Evolutionary conservation across 495 filamentous ascomycete genomes (phyloP).

Genomic region (Podospora appendiculata): DNA sequence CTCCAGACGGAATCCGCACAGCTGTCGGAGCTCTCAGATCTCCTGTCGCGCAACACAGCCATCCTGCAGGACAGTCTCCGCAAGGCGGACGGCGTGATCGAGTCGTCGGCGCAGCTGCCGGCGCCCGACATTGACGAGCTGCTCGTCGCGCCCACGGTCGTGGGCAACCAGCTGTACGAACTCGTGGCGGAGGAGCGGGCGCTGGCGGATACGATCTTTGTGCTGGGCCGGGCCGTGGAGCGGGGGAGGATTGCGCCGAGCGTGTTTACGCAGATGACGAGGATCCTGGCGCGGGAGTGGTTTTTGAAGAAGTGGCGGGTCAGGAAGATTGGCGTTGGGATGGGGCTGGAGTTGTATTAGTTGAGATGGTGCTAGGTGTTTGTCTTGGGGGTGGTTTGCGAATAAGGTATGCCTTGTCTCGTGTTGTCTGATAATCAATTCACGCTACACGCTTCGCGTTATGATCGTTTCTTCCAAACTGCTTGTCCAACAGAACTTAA

Average conservation of each 20-base stretch:
- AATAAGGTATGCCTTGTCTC: too few species aligned
- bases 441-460: too few species aligned
- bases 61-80: conserved; percentile 69
- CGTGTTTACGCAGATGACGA: conserved; percentile 76
- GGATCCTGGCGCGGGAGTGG: conserved; percentile 77
- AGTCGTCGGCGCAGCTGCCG: conserved; percentile 46
- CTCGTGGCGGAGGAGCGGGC: conserved; percentile 79
- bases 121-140: conserved; percentile 69
- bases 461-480: too few species aligned
- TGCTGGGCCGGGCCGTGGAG: conserved; percentile 75
- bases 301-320: conserved; percentile 85
- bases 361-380: too few species aligned
- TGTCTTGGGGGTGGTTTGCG: too few species aligned
- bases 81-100: conserved; percentile 73
- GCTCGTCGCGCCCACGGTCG: conserved; percentile 87
- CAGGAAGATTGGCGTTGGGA: conserved; percentile 78
- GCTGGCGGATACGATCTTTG: conserved; percentile 76
- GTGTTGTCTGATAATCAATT: too few species aligned
- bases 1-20: conserved; percentile 66
- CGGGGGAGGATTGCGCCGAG: conserved; percentile 70
- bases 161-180: conserved; percentile 85
- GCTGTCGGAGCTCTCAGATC: conserved; percentile 57
- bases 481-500: too few species aligned
- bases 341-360: conserved; percentile 45
- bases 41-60: conserved; percentile 67